Evolutionary conservation across 352 stramenopile genomes (phyloP).

Genomic region (Peronospora belbahrii): DNA sequence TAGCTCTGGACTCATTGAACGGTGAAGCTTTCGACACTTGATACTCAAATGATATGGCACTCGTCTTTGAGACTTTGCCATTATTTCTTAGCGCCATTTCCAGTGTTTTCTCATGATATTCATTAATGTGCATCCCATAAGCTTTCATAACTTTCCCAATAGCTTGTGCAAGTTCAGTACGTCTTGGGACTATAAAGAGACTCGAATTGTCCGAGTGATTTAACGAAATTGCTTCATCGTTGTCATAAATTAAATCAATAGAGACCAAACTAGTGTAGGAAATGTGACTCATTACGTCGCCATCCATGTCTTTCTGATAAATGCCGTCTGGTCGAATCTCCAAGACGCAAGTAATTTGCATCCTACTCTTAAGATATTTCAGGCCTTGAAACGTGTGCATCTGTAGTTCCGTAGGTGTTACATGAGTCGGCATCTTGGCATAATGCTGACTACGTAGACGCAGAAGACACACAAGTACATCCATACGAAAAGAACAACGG

Average conservation of each 20-base stretch:
- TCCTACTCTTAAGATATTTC: conserved; percentile 50
- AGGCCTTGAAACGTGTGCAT: conserved; percentile 42
- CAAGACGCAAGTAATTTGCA: conserved; percentile 60
- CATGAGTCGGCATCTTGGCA: conserved; percentile 23
- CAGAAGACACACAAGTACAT: conserved; percentile 77
- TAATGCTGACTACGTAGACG: conserved; percentile 59
- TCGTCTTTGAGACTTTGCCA: conserved; percentile 17
- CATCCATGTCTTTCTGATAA: conserved; percentile 67
- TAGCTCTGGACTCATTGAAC: conserved; percentile 30
- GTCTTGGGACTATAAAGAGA: conserved; percentile 57
- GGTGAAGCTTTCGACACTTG: conserved; percentile 53
- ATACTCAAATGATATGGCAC: conserved; percentile 53
- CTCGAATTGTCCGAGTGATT: conserved; percentile 83
- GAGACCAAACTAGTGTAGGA: conserved; percentile 77
- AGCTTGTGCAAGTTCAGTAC: conserved; percentile 58
- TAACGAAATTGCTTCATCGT: conserved; percentile 56
- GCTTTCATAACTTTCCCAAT: conserved; percentile 67
- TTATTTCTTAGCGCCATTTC: conserved; percentile 48
- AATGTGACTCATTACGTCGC: conserved; percentile 74
- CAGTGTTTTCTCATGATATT: conserved; percentile 79
- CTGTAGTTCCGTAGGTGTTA: conserved; percentile 37
- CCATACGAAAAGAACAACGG: conserved; percentile 74
- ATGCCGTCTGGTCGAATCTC: conserved; percentile 67
- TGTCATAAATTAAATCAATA: conserved; percentile 73
- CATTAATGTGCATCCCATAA: conserved; percentile 77